phyloP scores from a whole-genome alignment of 2,329 filamentous ascomycete species.

The Botryotinia globosa region DNA sequence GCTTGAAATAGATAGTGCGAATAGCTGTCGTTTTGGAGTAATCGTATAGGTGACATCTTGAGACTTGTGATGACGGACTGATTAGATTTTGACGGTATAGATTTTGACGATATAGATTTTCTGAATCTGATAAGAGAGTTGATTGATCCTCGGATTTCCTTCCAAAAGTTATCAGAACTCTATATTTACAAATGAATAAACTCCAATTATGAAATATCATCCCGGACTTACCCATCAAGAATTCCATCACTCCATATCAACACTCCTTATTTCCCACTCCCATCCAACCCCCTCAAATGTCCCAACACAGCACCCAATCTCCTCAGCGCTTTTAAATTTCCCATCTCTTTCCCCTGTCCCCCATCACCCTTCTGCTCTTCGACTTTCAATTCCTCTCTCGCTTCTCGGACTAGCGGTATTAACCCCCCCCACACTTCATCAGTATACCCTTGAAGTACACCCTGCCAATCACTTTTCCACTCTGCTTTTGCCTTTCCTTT shows the following conservation, averaged over 20 bases:
- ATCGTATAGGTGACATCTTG: too few species aligned
- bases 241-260: neutral
- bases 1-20: rapidly evolving
- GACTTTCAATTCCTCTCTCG: constrained; percentile 53
- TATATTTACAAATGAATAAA: neutral
- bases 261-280: neutral
- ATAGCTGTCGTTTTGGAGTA: too few species aligned
- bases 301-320: constrained; percentile 30
- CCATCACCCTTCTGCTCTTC: neutral
- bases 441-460: constrained; percentile 54
- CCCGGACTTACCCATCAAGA: neutral
- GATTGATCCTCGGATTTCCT: neutral
- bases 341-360: constrained; percentile 17
- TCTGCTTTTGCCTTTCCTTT: constrained; percentile 20
- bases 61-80: too few species aligned
- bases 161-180: neutral
- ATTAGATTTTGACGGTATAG: too few species aligned
- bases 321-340: constrained; percentile 26
- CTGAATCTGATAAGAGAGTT: too few species aligned
- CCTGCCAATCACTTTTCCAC: constrained; percentile 45
- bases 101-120: too few species aligned
- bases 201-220: neutral
- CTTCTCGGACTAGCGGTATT: constrained; percentile 53
- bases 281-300: constrained; percentile 22
- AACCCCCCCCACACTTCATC: constrained; percentile 70